Conservation (phyloP, 2,329 filamentous ascomycete genomes). For the Mollisiaceae sp. region DNA sequence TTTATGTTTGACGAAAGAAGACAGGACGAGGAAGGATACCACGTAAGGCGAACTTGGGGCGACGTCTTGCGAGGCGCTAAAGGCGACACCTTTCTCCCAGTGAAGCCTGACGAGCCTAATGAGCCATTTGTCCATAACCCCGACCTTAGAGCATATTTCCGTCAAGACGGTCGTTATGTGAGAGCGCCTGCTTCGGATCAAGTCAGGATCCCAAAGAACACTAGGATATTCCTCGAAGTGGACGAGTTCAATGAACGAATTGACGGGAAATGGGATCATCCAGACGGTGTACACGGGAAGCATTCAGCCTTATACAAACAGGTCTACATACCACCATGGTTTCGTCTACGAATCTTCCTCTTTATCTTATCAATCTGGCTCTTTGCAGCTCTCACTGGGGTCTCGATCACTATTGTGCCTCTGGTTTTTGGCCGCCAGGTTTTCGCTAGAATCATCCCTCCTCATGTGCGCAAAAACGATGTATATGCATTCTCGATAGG, state of each 20-base stretch:
- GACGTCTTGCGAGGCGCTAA: conserved; percentile 54
- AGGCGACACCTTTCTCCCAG: conserved; percentile 36
- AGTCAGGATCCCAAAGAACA: conserved; percentile 88
- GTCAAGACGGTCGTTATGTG: conserved; percentile 80
- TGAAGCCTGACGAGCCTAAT: conserved; percentile 27
- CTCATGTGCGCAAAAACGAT: conserved; percentile 81
- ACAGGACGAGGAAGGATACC: conserved; percentile 79
- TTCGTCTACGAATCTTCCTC: conserved; percentile 76
- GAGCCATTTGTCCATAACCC: conserved; percentile 52
- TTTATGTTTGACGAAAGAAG: conserved; percentile 89
- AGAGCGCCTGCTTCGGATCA: conserved; percentile 94
- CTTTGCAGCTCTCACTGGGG: conserved; percentile 87
- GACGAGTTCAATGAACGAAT: conserved; percentile 68
- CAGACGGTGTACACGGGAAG: conserved; percentile 60
- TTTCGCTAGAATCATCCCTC: conserved; percentile 74
- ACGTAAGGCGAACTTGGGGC: conserved; percentile 65
- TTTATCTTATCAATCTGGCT: conserved; percentile 93
- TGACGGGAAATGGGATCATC: conserved; percentile 60
- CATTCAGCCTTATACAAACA: conserved; percentile 56
- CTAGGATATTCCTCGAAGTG: conserved; percentile 79
- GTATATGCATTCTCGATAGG: conserved; percentile 96
- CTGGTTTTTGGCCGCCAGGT: conserved; percentile 83
- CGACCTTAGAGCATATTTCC: conserved; percentile 56
- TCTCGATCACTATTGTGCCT: conserved; percentile 84
- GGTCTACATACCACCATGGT: conserved; percentile 85